Base-by-base conservation (phyloP, 2,329 filamentous ascomycete species). In the Chaetothyriales sp. region DNA sequence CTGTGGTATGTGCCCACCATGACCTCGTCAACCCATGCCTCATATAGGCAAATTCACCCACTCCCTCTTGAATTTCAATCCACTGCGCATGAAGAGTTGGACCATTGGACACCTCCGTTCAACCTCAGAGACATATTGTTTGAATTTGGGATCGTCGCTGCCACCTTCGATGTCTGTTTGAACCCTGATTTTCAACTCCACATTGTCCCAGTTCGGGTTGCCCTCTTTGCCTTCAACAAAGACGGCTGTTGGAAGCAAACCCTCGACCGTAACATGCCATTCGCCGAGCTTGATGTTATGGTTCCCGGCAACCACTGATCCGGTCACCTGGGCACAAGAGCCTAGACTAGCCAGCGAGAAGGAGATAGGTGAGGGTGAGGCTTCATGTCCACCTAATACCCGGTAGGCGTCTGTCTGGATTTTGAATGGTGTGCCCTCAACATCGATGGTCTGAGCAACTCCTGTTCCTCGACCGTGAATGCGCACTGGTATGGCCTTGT, bases 321-420 rank as follows among this genome's bases (percentile, higher is more conserved):
- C 62, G 12, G 62, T 63, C 8, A 64, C 61, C 36, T 64, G 62
- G 48, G 61, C 63, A 57, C 62, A 64, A 8, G 61, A 59, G 47
- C 57, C 55, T n/a, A 64, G 58, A 48, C 59, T 61, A 26, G 60
- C 57, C 19, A 64, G 56, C 3, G 57, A 54, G 55, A 63, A 64
- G 9, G 60, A 55, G n/a, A 64, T 58, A 5, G 62, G 62, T 1
- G 62, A 63, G 2, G 62, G 61, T 2, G 60, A 51, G 2, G 61
- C 52, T 53, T 63, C 62, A 25, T 53, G 43, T 18, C 62, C 62
- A 39, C 62, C 62, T 25, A 64, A 57, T n/a, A 55, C 44, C 5
- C 59, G 58, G 55, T 64, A 64, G 2, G 62, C 61, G 53, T 64
- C 62, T 3, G 60, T 51, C 1, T 49, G 46, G 53, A 64, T 57